Conservation (phyloP, 108 stramenopile species). For the Hondaea fermentalgiana region DNA sequence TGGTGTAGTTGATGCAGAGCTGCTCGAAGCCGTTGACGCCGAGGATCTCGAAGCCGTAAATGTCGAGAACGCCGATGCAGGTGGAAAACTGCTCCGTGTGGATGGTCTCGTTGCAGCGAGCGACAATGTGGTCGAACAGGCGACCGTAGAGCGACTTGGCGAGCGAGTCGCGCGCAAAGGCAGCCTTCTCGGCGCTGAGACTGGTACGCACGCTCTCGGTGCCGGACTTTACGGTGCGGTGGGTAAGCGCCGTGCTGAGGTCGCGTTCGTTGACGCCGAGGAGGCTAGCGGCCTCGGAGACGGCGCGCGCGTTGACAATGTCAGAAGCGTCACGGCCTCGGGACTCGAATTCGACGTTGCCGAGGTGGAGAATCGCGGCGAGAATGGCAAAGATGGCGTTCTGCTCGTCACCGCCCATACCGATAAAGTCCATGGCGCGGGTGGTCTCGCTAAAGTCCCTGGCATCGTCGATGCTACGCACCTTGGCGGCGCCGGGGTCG, state of each 20-base stretch:
- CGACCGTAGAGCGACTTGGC: conserved; percentile 39
- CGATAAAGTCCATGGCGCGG: conserved; percentile 9
- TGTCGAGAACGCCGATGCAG: conserved; percentile 82
- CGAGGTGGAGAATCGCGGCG: conserved; percentile 38
- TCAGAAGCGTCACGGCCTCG: not conserved
- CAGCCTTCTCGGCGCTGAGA: not conserved
- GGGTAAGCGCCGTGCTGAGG: not conserved
- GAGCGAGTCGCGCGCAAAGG: conserved; percentile 30
- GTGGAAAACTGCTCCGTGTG: not conserved
- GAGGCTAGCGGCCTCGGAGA: not conserved
- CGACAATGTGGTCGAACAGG: conserved; percentile 35
- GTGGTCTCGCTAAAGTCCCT: not conserved
- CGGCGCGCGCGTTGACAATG: not conserved
- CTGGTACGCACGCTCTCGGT: not conserved
- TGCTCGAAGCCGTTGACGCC: conserved; percentile 75
- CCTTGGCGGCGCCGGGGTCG: not conserved
- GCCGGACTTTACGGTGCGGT: not conserved
- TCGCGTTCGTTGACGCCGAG: not conserved
- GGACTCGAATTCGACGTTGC: conserved; percentile 58
- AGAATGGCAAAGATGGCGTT: conserved; percentile 16
- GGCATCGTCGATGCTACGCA: conserved; percentile 25
- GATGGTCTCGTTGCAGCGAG: conserved; percentile 49
- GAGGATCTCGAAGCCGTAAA: conserved; percentile 93
- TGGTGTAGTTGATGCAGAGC: conserved; percentile 91
- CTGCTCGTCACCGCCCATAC: not conserved